Evolutionary conservation across 2,329 filamentous ascomycete genomes (phyloP).

Genomic region (Camillea tinctor): DNA sequence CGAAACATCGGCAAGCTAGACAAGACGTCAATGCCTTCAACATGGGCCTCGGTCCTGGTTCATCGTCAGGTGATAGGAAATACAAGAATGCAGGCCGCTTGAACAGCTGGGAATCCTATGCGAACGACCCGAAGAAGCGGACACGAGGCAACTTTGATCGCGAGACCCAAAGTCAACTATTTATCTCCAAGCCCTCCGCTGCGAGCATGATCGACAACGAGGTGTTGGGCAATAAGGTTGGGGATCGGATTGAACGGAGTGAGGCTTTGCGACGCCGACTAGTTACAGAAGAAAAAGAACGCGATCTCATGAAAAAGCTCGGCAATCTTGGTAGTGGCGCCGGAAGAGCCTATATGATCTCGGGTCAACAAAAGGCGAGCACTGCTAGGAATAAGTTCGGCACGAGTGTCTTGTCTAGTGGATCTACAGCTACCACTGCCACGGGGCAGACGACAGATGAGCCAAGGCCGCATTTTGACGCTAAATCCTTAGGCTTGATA

Average conservation of each 20-base stretch:
- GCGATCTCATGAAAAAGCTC: slow-evolving; percentile 68
- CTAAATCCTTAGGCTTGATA: slow-evolving; percentile 44
- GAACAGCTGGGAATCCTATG: slow-evolving; percentile 21
- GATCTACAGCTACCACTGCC: slow-evolving; percentile 1
- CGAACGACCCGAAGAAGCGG: slow-evolving; percentile 32
- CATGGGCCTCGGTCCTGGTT: slow-evolving; percentile 46
- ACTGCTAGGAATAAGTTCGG: slow-evolving; percentile 9
- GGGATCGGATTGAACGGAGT: slow-evolving; percentile 59
- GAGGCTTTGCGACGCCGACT: slow-evolving; percentile 66
- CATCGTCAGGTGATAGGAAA: slow-evolving; percentile 12
- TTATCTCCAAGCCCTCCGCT: slow-evolving; percentile 51
- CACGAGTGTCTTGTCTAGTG: slow-evolving; percentile 7
- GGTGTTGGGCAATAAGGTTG: slow-evolving; percentile 35
- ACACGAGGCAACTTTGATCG: slow-evolving; percentile 53
- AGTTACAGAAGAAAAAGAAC: slow-evolving; percentile 67
- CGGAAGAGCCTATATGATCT: slow-evolving; percentile 69
- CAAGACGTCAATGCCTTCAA: slow-evolving; percentile 35
- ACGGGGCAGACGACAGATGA: slow-evolving; percentile 16
- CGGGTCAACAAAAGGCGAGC: slow-evolving; percentile 18
- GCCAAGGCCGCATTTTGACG: slow-evolving; percentile 39
- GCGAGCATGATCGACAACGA: slow-evolving; percentile 66
- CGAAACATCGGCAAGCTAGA: slow-evolving; percentile 52
- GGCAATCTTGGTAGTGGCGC: slow-evolving; percentile 62
- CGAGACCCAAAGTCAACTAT: slow-evolving; percentile 57
- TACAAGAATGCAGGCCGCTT: slow-evolving; percentile 32